Base-by-base conservation (phyloP, 2,329 filamentous ascomycete species). In the Torrubiella hemipterigena region DNA sequence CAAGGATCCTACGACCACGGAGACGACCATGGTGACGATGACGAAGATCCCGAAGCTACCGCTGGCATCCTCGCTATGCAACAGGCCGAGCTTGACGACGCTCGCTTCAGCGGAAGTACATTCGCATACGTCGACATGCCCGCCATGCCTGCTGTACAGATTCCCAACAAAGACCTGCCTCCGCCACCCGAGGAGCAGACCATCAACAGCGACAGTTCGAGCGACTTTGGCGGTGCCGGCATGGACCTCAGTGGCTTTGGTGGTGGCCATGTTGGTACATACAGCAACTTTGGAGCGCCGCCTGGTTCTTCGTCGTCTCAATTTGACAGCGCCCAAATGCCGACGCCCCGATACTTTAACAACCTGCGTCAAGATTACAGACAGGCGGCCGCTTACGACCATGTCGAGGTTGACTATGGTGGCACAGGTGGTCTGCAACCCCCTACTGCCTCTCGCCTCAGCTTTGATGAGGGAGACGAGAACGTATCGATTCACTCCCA, bases 401-500 rank as follows among this genome's bases (percentile, higher is more conserved):
- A 76, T 33, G 84, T 81, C 6, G 72, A 81, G 32, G 80, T 94
- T 30, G 89, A 96, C 53, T 86, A 84, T 28, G 81, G 75, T 30
- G 87, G 83, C 7, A 95, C 86, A n/a, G 91, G 89, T 24, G 91
- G 91, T 2, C 58, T 95, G 17, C 77, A 86, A 38, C 73, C 82
- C 35, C 86, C 87, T 3, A 74, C 67, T 30, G 66, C 65, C 6
- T 71, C 86, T 41, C 73, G 85, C 37, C 65, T 86, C 45, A 95
- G 86, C 55, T 95, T 91, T 45, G 89, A 96, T 43, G 85, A 94
- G 50, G 89, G 84, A 3, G 91, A 95, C 43, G 91, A 96, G 52
- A 68, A 65, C 11, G 67, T 68, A 13, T 74, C 69, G 2, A 42
- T 77, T 27, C 55, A 71, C 49, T 65, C 69, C 7, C 69, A 58